phyloP scores from a whole-genome alignment of 352 stramenopile species.

The Pythium plurisporium region DNA sequence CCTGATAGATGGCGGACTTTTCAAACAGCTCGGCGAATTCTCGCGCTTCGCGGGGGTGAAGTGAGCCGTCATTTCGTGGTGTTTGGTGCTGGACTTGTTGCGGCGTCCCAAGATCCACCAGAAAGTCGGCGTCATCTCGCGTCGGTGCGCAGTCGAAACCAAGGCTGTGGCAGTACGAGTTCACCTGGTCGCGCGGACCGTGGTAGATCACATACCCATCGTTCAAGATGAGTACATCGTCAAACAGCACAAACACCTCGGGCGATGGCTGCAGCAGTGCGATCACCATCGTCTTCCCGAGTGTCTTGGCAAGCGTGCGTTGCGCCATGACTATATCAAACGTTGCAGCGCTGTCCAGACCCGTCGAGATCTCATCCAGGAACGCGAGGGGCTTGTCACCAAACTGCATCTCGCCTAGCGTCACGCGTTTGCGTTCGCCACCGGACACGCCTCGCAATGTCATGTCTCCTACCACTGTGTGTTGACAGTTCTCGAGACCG shows the following conservation, averaged over 20 bases:
- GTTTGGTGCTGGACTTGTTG: conserved; percentile 31
- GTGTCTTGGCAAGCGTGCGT: conserved; percentile 85
- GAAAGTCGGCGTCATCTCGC: conserved; percentile 30
- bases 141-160: conserved; percentile 37
- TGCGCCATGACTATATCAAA: too few relatives aligned
- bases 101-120: conserved; percentile 31
- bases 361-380: conserved; percentile 86
- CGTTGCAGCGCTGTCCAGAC: conserved; percentile 79
- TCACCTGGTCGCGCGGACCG: conserved; percentile 31
- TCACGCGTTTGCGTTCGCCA: too few relatives aligned
- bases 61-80: conserved; percentile 7
- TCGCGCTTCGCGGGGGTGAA: conserved; percentile 11
- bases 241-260: conserved; percentile 52
- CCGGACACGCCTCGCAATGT: too few relatives aligned
- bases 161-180: conserved; percentile 49
- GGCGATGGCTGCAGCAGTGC: conserved; percentile 43
- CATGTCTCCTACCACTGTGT: too few relatives aligned
- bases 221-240: conserved; percentile 50
- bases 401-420: conserved; percentile 64
- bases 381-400: conserved; percentile 48
- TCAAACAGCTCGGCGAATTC: conserved; percentile 56
- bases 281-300: conserved; percentile 52
- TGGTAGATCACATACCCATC: conserved; percentile 54
- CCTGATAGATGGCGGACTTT: conserved; percentile 45
- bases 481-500: too few relatives aligned